Base-by-base conservation (phyloP, 1,139 yeast species). In the Zygoascus sp. region DNA sequence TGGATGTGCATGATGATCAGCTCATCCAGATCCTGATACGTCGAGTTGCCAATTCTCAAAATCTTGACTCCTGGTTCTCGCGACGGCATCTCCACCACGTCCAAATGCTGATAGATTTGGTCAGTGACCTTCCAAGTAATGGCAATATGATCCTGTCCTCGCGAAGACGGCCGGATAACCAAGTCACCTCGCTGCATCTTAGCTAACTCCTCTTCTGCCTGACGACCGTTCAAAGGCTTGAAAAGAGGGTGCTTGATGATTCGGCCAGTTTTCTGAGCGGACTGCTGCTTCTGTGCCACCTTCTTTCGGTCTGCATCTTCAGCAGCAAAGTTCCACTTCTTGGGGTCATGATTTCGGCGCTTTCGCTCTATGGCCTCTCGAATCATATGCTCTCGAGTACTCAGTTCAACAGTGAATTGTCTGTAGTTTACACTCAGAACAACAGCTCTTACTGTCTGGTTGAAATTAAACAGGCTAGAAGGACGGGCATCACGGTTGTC, bases 91-190 rank as follows among this genome's bases (percentile, higher is more conserved):
- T 92, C 98, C 54, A 82, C 75, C 42, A 92, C 85, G 58, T 89
- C 90, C 53, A 94, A 73, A 64, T 92, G 97, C 64, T 94, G 98
- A 69, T 84, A 94, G 54, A 92, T 71, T 62, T 83, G 85, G 60
- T 86, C 92, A 51, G 88, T 92, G 34, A 94, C 90, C 64, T 92
- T 92, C 97, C 98, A 92, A 0, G 99, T 92, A 35, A 90, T 84
- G 1, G 96, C 90, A 58, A 92, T 75, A 65, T 81, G 96, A 55
- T 87, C 85, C 38, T 79, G 75, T 30, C 98, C 98, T 53, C 83
- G 81, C 6, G 96, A 87, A 1, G 97, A 89, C 9, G 97, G 98
- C 57, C 99, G 79, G 49, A 92, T 87, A 27, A 94, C 95, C 68
- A 89, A 79, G 59, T 88, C 96, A 44, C 99, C 99, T 51, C 90